Evolutionary conservation across 352 stramenopile genomes (phyloP).

Genomic region (Peronospora destructor): DNA sequence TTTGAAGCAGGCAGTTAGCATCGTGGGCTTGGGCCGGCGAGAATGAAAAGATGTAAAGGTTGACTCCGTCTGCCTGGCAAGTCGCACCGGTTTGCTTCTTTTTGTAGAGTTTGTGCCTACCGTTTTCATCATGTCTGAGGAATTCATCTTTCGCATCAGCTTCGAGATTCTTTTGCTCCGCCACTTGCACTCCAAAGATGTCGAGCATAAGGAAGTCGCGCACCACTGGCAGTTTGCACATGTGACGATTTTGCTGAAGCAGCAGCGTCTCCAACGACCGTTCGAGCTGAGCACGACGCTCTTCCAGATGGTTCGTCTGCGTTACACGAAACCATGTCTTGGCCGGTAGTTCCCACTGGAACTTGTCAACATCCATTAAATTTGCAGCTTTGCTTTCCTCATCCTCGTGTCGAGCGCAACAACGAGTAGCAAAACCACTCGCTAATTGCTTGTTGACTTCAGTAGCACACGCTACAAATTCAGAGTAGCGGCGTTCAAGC

Average conservation of each 20-base stretch:
- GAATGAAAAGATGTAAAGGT: no score
- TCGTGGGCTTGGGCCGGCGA: no score
- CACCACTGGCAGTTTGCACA: conserved; percentile 44
- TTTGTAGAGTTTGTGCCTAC: no score
- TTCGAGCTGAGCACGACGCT: conserved; percentile 55
- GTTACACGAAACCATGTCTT: conserved; percentile 81
- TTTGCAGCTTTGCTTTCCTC: conserved; percentile 11
- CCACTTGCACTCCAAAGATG: conserved; percentile 63
- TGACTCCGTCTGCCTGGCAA: no score
- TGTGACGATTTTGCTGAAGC: conserved; percentile 25
- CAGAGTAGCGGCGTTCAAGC: conserved; percentile 66
- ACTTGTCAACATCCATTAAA: conserved; percentile 5
- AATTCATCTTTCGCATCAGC: conserved; percentile 9
- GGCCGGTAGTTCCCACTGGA: conserved; percentile 58
- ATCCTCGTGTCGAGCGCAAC: conserved; percentile 2
- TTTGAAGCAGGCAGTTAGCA: no score
- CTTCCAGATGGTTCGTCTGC: conserved; percentile 47
- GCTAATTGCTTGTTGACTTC: conserved; percentile 38
- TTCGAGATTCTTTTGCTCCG: conserved; percentile 45
- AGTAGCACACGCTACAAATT: conserved; percentile 59
- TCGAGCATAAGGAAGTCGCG: conserved; percentile 81
- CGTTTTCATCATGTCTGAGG: no score
- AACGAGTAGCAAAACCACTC: conserved; percentile 13
- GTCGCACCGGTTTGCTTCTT: no score
- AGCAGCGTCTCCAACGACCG: conserved; percentile 45